Conservation (phyloP, 2,329 filamentous ascomycete species). For the Pseudogymnoascus sp. region DNA sequence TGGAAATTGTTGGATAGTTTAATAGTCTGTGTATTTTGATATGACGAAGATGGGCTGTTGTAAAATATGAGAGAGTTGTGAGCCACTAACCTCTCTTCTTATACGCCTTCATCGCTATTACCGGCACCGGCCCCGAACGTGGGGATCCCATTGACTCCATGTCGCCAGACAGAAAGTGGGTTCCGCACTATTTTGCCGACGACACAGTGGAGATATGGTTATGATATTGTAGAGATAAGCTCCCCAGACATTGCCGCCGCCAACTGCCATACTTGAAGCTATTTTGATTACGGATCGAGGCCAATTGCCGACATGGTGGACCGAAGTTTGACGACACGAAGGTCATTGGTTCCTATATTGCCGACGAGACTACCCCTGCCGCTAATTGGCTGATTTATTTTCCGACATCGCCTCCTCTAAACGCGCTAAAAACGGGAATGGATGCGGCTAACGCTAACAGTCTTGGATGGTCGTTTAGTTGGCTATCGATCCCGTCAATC, state of each 20-base stretch:
- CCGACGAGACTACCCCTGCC: background rate
- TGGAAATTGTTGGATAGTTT: background rate
- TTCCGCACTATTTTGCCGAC: slow-evolving; percentile 1
- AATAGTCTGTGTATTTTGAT: background rate
- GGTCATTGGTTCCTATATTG: slow-evolving; percentile 1
- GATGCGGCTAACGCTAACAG: background rate
- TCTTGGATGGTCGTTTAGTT: background rate
- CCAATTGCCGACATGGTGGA: background rate
- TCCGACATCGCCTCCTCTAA: background rate
- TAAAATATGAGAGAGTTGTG: background rate
- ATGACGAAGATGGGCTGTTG: background rate
- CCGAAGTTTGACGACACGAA: background rate
- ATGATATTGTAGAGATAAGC: background rate
- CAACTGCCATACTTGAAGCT: background rate
- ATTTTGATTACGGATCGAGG: background rate
- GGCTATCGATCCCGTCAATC: background rate
- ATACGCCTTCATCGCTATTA: background rate
- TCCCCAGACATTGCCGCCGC: background rate
- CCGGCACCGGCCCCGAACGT: background rate
- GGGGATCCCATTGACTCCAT: background rate
- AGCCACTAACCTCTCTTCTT: background rate
- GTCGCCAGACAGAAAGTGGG: background rate
- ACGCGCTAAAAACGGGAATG: background rate
- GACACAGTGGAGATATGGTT: background rate
- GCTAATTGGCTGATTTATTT: background rate